Evolutionary conservation across 805 yeast species (phyloP), one percentile per base, ranked within the genome.

Genomic region (Saturnispora besseyi): DNA sequence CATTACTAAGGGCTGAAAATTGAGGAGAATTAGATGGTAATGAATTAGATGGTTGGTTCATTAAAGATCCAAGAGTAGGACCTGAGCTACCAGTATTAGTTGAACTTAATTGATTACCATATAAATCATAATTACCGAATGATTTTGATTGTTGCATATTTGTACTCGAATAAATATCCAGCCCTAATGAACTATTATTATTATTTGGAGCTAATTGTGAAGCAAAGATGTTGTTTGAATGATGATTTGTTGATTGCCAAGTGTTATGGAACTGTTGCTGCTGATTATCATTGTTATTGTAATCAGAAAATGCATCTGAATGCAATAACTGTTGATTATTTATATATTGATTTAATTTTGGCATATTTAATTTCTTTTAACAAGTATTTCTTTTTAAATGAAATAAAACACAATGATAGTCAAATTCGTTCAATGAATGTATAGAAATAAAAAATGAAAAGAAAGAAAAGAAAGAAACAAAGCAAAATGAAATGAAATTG

Each of bases 111-210:
- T 22, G 42, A 41, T 30, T 15, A 15, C 37, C 30, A 29, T 41
- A 34, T 15, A 45, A 30, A 22, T 49, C 49, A 26, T 40, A 42
- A 12, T 18, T 33, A 7, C 43, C 40, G 32, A 48, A 48, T 18
- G 56, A 53, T 21, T 33, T 45, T 24, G 51, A 41, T 8, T 41
- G 46, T 30, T 49, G 50, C 50, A 49, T 49, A 15, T 48, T 11
- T 3, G 47, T 26, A 13, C 33, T 26, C 4, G 47, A 45, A n/a
- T 45, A 45, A 29, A 34, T 47, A 42, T 21, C 45, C 32, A 31
- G 30, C 40, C 32, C 44, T 31, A 38, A n/a, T n/a, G 32, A 12
- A 18, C 5, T 45, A 41, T n/a, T 45, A 10, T 10, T 45, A 15
- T 29, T n/a, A n/a, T 22, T 30, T 18, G 4, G 40, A 8, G 11